A percentile compares a stretch with the other conserved stretches of the same genome.
Evolutionary conservation across 306 rosid genomes (phyloP).

Genomic region (Adenanthera pavonina): DNA sequence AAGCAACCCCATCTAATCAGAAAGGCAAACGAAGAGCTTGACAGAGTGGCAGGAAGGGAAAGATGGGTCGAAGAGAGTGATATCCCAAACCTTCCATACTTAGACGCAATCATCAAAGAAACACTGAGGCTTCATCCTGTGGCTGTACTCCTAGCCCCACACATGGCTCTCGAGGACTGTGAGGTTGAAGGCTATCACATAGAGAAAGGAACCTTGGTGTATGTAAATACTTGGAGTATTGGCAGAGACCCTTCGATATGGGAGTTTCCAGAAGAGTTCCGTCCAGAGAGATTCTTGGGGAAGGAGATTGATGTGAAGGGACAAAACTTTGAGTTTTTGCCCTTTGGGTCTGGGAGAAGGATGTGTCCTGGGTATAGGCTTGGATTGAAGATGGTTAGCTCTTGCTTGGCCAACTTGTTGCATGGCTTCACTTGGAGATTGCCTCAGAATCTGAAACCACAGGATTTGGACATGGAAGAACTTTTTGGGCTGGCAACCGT

Average conservation of each 20-base stretch:
- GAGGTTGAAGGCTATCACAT: neutral
- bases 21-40: neutral
- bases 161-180: constrained; percentile 2
- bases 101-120: neutral
- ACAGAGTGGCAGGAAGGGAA: neutral
- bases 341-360: constrained; percentile 8
- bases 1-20: neutral
- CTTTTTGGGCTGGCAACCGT: neutral
- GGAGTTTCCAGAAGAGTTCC: neutral
- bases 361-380: constrained; percentile 10
- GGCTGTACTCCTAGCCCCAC: neutral
- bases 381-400: constrained; percentile 4
- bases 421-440: constrained; percentile 6
- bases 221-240: neutral
- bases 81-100: constrained; percentile 7
- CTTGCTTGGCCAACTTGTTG: constrained; percentile 9
- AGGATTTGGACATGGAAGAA: constrained; percentile 1
- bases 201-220: neutral
- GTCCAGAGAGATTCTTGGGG: constrained; percentile 16
- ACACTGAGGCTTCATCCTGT: constrained; percentile 5
- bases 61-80: constrained; percentile 8
- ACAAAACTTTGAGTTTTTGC: constrained; percentile 1
- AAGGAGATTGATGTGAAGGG: constrained; percentile 2
- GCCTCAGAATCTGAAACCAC: neutral
- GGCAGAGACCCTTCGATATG: neutral